phyloP scores from a whole-genome alignment of 2,329 filamentous ascomycete species.

The Verticillium nubilum region DNA sequence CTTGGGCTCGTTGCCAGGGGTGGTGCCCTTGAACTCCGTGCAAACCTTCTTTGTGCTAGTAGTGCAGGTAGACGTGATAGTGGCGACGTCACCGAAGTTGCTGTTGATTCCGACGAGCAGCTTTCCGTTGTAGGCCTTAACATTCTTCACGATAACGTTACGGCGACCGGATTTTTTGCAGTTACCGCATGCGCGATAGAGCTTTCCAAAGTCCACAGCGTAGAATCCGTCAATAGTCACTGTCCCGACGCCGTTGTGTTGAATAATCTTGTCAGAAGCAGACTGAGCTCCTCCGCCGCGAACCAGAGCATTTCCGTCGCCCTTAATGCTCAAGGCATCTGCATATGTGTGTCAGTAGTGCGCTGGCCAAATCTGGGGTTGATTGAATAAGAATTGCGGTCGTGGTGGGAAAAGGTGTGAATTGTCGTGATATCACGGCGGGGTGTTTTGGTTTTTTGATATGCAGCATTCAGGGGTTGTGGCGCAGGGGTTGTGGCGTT shows the following conservation, averaged over 20 bases:
- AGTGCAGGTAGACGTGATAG: constrained; percentile 12
- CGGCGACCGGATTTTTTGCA: constrained; percentile 13
- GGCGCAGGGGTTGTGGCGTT: no score
- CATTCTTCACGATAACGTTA: constrained; percentile 13
- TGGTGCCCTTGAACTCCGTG: constrained; percentile 13
- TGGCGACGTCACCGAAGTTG: constrained; percentile 12
- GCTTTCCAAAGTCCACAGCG: constrained; percentile 12
- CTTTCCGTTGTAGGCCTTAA: constrained; percentile 14
- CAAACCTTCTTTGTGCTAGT: constrained; percentile 13
- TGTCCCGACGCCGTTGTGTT: constrained; percentile 13
- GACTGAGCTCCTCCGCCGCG: constrained; percentile 8
- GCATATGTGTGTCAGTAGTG: no score
- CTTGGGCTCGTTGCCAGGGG: constrained; percentile 13
- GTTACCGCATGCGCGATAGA: constrained; percentile 13
- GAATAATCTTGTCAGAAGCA: constrained; percentile 11
- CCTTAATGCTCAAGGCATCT: constrained; percentile 10
- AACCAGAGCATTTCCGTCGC: constrained; percentile 10
- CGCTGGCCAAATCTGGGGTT: no score
- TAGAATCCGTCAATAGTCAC: constrained; percentile 13
- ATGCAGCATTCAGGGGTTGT: no score
- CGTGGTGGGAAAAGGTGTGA: no score
- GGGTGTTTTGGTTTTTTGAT: no score
- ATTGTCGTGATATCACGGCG: no score
- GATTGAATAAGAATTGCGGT: no score
- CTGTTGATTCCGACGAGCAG: constrained; percentile 14